Evolutionary conservation across 805 yeast species (phyloP).

Genomic region (Debaryomyces tyrocola): DNA sequence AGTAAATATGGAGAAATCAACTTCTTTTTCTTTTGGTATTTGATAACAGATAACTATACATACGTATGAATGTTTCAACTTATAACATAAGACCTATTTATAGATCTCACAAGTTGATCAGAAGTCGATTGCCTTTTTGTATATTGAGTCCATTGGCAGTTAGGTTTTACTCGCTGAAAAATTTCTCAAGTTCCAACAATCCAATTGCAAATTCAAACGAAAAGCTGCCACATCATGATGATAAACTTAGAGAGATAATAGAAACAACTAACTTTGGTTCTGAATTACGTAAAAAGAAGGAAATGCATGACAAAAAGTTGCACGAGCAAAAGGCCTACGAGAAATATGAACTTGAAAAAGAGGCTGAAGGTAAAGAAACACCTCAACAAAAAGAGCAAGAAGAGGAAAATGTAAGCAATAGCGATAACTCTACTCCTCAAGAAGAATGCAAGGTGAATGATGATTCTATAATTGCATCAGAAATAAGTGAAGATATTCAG

Average conservation of each 20-base stretch:
- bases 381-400: constrained; percentile 27
- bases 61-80: neutral
- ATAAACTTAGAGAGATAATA: constrained; percentile 30
- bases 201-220: neutral
- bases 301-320: constrained; percentile 1
- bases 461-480: neutral
- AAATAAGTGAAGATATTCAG: constrained; percentile 7
- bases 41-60: neutral
- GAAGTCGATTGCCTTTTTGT: neutral
- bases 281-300: constrained; percentile 2
- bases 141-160: no score
- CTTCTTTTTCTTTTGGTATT: neutral
- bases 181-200: no score
- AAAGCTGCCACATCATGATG: constrained; percentile 17
- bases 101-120: neutral
- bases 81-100: neutral
- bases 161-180: no score
- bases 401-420: constrained; percentile 34
- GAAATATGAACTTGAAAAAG: neutral
- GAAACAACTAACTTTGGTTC: constrained; percentile 35
- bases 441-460: neutral
- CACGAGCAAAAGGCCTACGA: neutral
- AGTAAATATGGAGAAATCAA: neutral
- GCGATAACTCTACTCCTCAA: constrained; percentile 17
- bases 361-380: neutral